A percentile compares a stretch with the other conserved stretches of the same genome.
Evolutionary conservation across 2,329 filamentous ascomycete species (phyloP).

Genomic region (Fusarium luffae): DNA sequence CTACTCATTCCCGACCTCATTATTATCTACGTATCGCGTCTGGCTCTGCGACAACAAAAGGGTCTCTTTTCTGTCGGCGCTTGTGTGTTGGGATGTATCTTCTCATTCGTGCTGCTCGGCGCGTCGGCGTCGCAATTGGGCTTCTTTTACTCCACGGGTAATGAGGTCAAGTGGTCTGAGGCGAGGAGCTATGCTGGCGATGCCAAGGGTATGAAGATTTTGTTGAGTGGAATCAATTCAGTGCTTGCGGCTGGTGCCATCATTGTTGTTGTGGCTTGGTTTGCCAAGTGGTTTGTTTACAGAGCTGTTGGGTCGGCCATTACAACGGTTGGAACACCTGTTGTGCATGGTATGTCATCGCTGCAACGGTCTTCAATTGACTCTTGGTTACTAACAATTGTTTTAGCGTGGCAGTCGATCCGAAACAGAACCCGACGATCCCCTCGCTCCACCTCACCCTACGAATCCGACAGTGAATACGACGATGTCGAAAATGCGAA

Average conservation of each 20-base stretch:
- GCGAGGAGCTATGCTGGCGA: slow-evolving; percentile 46
- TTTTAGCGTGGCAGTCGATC: slow-evolving; percentile 30
- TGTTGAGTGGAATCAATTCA: slow-evolving; percentile 46
- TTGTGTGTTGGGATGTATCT: slow-evolving; percentile 40
- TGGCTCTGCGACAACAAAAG: slow-evolving; percentile 45
- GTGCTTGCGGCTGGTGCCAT: slow-evolving; percentile 38
- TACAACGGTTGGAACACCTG: slow-evolving; percentile 29
- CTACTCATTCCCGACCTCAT: slow-evolving; percentile 46
- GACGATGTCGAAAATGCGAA: slow-evolving; percentile 35
- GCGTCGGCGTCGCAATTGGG: slow-evolving; percentile 49
- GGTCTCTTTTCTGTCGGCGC: slow-evolving; percentile 40
- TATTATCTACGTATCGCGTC: slow-evolving; percentile 42
- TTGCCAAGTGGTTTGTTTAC: slow-evolving; percentile 43
- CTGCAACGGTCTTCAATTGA: background rate
- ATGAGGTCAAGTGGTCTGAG: slow-evolving; percentile 49
- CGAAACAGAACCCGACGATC: slow-evolving; percentile 18
- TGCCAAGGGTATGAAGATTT: slow-evolving; percentile 48
- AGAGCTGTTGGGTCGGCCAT: slow-evolving; percentile 38
- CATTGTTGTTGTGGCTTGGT: slow-evolving; percentile 42
- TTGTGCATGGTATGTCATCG: slow-evolving; percentile 37
- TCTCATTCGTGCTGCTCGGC: slow-evolving; percentile 46
- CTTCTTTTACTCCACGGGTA: slow-evolving; percentile 49
- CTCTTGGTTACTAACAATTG: slow-evolving; percentile 1
- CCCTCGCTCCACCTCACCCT: slow-evolving; percentile 8
- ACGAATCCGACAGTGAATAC: slow-evolving; percentile 34